Percentiles rank a stretch among this genome's conserved stretches.
Evolutionary conservation across 768 basidiomycete species (phyloP).

Genomic region (Tylopilus plumbeoviolaceoides): DNA sequence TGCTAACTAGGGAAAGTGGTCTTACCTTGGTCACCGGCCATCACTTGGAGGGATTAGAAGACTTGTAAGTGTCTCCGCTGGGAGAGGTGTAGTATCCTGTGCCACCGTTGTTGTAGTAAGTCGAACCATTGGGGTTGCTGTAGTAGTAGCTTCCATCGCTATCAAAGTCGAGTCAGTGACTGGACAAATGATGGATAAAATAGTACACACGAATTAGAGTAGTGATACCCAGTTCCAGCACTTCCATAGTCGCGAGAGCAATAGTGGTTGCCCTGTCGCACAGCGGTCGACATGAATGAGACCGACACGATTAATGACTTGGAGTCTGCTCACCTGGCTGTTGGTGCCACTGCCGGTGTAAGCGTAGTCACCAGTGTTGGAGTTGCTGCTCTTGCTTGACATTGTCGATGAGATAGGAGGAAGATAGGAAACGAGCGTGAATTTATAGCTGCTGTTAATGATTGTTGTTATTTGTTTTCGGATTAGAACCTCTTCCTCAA

Average conservation of each 20-base stretch:
- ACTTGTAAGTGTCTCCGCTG: slow-evolving; percentile 30
- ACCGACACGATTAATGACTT: neutral
- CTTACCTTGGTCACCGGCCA: neutral
- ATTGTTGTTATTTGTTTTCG: slow-evolving; percentile 16
- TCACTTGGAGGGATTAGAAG: slow-evolving; percentile 19
- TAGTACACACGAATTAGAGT: slow-evolving; percentile 49
- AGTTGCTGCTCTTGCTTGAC: slow-evolving; percentile 14
- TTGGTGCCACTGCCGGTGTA: slow-evolving; percentile 51
- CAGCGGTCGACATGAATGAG: neutral
- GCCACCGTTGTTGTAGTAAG: slow-evolving; percentile 50
- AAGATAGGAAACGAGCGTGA: too few relatives aligned
- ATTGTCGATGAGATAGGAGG: slow-evolving; percentile 3
- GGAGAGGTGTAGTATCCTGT: slow-evolving; percentile 56
- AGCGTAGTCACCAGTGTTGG: slow-evolving; percentile 29
- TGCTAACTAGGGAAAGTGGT: neutral
- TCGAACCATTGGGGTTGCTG: slow-evolving; percentile 54
- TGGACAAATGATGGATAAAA: neutral
- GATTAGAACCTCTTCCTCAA: slow-evolving; percentile 5
- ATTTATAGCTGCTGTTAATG: too few relatives aligned
- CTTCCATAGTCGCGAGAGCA: slow-evolving; percentile 47
- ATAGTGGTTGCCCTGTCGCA: slow-evolving; percentile 56
- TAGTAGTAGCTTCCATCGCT: slow-evolving; percentile 63
- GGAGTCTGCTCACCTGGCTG: slow-evolving; percentile 36
- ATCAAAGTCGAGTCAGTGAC: neutral
- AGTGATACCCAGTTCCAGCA: slow-evolving; percentile 50